phyloP scores from a whole-genome alignment of 1,284 basidiomycete genomes.

The Pyrrhoderma lamaoense region DNA sequence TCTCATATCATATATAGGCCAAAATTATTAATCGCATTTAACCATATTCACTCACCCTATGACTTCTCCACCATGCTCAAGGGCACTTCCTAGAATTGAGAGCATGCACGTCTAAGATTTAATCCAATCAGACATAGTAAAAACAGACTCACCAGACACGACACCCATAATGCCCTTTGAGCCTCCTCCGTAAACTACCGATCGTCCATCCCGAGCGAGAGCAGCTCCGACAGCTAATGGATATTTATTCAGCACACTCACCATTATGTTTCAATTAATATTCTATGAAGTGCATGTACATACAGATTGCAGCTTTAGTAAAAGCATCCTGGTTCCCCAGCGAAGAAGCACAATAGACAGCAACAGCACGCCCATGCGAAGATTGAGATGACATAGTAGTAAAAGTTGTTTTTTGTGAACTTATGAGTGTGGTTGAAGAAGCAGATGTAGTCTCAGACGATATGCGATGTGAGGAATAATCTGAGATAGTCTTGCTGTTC shows the following conservation, averaged over 20 bases:
- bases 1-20: no score
- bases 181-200: constrained; percentile 85
- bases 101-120: background rate
- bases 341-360: constrained; percentile 78
- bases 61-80: constrained; percentile 65
- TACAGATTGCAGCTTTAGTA: constrained; percentile 62
- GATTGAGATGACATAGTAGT: no score
- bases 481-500: background rate
- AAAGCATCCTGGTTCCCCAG: constrained; percentile 56
- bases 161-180: constrained; percentile 81
- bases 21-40: no score
- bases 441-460: background rate
- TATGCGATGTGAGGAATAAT: background rate
- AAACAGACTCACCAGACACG: constrained; percentile 45
- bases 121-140: background rate
- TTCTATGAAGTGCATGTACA: constrained; percentile 27
- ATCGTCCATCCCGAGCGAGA: constrained; percentile 54
- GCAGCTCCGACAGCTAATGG: constrained; percentile 75
- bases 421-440: background rate
- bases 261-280: no score
- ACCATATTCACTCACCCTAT: constrained; percentile 61
- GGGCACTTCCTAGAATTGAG: constrained; percentile 32
- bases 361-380: constrained; percentile 48
- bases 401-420: no score
- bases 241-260: constrained; percentile 15